phyloP scores from a whole-genome alignment of 1,139 yeast genomes.

The Suhomyces bokatorum region DNA sequence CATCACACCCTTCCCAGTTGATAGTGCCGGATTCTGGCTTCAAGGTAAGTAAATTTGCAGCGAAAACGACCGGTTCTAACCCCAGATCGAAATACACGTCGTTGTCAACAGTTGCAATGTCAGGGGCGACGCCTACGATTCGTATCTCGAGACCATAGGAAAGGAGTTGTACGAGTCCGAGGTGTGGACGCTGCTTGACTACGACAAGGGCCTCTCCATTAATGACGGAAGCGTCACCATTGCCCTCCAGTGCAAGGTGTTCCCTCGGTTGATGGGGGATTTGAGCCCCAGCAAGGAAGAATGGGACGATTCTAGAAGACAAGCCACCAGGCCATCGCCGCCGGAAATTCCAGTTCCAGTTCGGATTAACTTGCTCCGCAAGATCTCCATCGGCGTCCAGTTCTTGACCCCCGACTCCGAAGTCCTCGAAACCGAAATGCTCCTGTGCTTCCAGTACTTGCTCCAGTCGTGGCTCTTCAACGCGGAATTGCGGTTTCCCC shows the following conservation, averaged over 20 bases:
- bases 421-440: constrained; percentile 6
- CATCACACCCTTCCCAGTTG: neutral
- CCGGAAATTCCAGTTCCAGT: neutral
- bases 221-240: constrained; percentile 15
- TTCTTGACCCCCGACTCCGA: neutral
- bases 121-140: constrained; percentile 13
- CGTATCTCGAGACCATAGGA: constrained; percentile 17
- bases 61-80: neutral
- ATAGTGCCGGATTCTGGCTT: constrained; percentile 15
- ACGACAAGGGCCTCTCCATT: constrained; percentile 16
- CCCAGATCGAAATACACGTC: constrained; percentile 10
- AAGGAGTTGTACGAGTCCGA: constrained; percentile 9
- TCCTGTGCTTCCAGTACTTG: constrained; percentile 30
- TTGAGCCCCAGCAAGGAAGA: constrained; percentile 10
- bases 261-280: constrained; percentile 18
- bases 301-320: neutral
- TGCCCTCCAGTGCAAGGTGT: constrained; percentile 23
- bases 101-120: constrained; percentile 18
- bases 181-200: constrained; percentile 23
- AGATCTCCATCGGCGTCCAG: neutral
- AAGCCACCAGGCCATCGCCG: neutral
- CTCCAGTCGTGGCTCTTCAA: constrained; percentile 30
- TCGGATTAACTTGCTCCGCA: neutral
- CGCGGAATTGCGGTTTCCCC: constrained; percentile 34
- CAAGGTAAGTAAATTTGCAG: constrained; percentile 15